phyloP scores from a whole-genome alignment of 2,329 filamentous ascomycete genomes.

The Colletotrichum simmondsii region DNA sequence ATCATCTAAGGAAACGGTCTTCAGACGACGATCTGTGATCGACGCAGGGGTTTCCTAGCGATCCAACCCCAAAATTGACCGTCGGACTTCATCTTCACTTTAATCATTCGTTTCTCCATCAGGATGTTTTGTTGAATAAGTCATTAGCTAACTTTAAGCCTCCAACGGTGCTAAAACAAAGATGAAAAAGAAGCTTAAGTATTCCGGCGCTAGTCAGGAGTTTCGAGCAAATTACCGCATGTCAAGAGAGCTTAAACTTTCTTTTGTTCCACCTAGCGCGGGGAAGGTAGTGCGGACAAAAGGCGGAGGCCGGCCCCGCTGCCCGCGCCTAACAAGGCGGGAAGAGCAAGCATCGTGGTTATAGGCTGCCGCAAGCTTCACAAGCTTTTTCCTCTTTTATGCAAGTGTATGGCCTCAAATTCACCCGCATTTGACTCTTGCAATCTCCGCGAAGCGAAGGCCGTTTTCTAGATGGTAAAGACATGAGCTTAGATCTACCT shows the following conservation, averaged over 20 bases:
- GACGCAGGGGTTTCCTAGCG: background rate
- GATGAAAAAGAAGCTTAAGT: background rate
- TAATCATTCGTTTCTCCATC: background rate
- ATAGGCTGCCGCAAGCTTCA: background rate
- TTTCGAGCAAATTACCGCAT: background rate
- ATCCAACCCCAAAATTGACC: background rate
- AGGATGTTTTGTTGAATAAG: background rate
- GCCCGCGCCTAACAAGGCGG: background rate
- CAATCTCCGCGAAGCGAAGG: background rate
- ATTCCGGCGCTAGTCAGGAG: constrained; percentile 4
- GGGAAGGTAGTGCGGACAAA: background rate
- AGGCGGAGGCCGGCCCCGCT: background rate
- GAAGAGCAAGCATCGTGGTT: background rate
- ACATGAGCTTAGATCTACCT: background rate
- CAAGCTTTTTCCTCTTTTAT: background rate
- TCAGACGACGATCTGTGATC: background rate
- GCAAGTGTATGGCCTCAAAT: background rate
- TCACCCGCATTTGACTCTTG: background rate
- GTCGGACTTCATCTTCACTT: background rate
- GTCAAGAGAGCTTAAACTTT: background rate
- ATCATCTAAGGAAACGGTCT: background rate
- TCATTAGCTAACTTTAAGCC: background rate
- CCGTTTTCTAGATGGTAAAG: background rate
- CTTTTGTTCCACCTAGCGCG: background rate
- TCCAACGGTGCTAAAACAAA: constrained; percentile 14